phyloP scores from a whole-genome alignment of 495 filamentous ascomycete species.

The Neurospora sp. region DNA sequence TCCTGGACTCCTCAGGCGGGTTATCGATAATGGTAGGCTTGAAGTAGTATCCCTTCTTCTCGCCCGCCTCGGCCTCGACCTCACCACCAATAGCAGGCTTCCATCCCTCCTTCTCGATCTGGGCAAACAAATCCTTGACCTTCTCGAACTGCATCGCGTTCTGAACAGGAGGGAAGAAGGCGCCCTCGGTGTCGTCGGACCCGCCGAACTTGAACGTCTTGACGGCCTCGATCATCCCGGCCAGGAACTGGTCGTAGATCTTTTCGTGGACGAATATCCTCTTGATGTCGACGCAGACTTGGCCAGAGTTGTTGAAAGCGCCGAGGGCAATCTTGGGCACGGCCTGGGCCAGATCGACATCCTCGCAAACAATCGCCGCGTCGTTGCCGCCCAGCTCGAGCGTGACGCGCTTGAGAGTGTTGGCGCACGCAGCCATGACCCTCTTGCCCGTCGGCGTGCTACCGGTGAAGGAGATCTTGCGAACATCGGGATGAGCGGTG shows the following conservation, averaged over 20 bases:
- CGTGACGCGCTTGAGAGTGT: conserved; percentile 47
- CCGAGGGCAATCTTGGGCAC: conserved; percentile 41
- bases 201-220: conserved; percentile 40
- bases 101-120: conserved; percentile 34
- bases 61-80: conserved; percentile 5
- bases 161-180: conserved; percentile 47
- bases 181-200: conserved; percentile 27
- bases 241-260: conserved; percentile 54
- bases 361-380: conserved; percentile 52
- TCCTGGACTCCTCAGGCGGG: conserved; percentile 31
- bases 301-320: conserved; percentile 51
- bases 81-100: conserved; percentile 32
- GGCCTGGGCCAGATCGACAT: conserved; percentile 53
- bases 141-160: conserved; percentile 50
- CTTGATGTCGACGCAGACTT: conserved; percentile 46
- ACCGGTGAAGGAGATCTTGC: conserved; percentile 63
- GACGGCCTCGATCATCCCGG: conserved; percentile 44
- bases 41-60: conserved; percentile 35
- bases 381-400: conserved; percentile 58
- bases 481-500: conserved; percentile 47
- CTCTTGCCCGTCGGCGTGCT: conserved; percentile 53
- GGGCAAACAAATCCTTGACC: conserved; percentile 36
- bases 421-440: conserved; percentile 49
- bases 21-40: conserved; percentile 40
- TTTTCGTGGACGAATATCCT: conserved; percentile 59